Conservation (phyloP, 192 early-diverging fungal species). For the Polychytrium aggregatum region DNA sequence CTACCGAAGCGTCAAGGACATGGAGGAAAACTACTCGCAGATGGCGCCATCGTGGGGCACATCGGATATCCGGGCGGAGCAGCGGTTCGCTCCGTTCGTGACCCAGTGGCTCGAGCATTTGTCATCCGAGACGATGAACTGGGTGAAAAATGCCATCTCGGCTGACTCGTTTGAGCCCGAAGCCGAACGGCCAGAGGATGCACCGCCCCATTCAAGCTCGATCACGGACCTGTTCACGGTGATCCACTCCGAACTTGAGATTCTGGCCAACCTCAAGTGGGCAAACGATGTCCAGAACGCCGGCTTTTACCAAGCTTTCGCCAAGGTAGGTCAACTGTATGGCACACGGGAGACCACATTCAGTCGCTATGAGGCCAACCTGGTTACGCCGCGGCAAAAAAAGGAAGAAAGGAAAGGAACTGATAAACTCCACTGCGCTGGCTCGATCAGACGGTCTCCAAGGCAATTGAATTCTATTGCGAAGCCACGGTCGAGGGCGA, state of each 20-base stretch:
- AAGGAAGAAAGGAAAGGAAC: no score
- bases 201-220: conserved; percentile 21
- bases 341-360: no score
- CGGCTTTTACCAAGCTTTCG: conserved; percentile 41
- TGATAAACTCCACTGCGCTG: no score
- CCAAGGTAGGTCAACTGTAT: no score
- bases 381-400: no score
- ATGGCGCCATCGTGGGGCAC: conserved; percentile 35
- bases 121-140: conserved; percentile 27
- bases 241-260: conserved; percentile 36
- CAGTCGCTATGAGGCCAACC: no score
- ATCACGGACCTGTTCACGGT: conserved; percentile 41
- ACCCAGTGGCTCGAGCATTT: conserved; percentile 36
- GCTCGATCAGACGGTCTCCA: conserved; percentile 30
- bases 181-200: conserved; percentile 4
- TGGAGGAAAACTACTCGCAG: conserved; percentile 31
- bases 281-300: conserved; percentile 35
- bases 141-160: conserved; percentile 43
- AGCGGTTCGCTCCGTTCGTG: conserved; percentile 41
- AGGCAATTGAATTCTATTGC: conserved; percentile 45
- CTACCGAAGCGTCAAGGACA: conserved; percentile 27
- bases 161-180: conserved; percentile 39
- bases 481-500: conserved; percentile 40
- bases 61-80: no score
- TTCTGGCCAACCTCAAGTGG: conserved; percentile 41